Conservation (phyloP, 192 early-diverging fungal species). For the Backusella circina region DNA sequence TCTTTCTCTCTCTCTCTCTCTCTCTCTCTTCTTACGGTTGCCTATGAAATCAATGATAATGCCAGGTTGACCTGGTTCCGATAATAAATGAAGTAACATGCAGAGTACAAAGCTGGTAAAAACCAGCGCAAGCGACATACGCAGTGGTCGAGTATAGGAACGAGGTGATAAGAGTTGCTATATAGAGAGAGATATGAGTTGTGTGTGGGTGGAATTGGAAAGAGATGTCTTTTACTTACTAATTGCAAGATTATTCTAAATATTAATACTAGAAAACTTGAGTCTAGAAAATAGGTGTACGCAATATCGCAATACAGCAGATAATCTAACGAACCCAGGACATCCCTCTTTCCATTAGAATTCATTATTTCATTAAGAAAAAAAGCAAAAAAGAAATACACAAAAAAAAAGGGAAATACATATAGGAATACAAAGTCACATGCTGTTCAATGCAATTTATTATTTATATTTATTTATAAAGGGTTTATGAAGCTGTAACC, state of each 20-base stretch:
- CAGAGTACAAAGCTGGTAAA: constrained; percentile 16
- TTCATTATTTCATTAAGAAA: constrained; percentile 13
- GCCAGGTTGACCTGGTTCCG: constrained; percentile 19
- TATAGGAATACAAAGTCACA: background rate
- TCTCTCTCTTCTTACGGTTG: constrained; percentile 20
- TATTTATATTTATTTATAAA: background rate
- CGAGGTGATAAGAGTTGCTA: constrained; percentile 31
- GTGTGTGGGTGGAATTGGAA: too few relatives aligned
- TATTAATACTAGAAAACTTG: constrained; percentile 22
- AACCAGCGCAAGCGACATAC: constrained; percentile 24
- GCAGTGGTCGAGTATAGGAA: constrained; percentile 17
- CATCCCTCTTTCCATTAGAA: constrained; percentile 24
- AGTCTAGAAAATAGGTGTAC: constrained; percentile 31
- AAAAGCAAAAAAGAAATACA: background rate
- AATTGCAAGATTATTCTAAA: constrained; percentile 28
- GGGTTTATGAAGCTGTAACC: background rate
- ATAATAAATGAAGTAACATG: constrained; percentile 11
- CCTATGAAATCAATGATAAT: constrained; percentile 35
- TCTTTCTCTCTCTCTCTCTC: background rate
- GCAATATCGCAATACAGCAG: constrained; percentile 32
- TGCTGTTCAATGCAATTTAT: background rate
- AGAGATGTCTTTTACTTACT: constrained; percentile 2
- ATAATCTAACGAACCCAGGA: constrained; percentile 31
- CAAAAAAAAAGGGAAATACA: background rate
- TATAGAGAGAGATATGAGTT: background rate